A percentile compares a stretch with the other conserved stretches of the same genome.
phyloP scores from a whole-genome alignment of 768 basidiomycete species.

The Calocybe gangraenosa region DNA sequence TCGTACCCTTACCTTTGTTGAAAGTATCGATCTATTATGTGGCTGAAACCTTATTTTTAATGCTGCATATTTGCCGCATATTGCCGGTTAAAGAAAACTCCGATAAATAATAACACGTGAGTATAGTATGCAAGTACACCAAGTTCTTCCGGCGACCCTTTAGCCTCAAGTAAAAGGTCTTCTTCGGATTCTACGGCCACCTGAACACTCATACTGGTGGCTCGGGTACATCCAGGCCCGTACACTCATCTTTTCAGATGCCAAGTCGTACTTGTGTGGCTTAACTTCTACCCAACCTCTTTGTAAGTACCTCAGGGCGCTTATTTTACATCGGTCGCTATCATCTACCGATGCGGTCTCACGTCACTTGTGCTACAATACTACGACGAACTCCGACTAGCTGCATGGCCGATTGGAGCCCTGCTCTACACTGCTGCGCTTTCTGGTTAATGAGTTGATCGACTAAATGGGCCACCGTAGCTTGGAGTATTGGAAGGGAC shows the following conservation, averaged over 20 bases:
- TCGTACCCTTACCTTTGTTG: conserved; percentile 32
- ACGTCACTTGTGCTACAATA: conserved; percentile 2
- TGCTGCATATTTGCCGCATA: conserved; percentile 29
- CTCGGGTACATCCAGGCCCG: no score
- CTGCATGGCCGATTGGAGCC: neutral
- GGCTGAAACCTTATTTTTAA: conserved; percentile 39
- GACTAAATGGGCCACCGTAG: no score
- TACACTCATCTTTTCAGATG: no score
- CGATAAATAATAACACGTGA: conserved; percentile 8
- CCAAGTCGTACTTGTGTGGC: no score
- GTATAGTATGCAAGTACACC: no score
- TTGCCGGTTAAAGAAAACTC: conserved; percentile 17
- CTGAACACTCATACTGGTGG: no score
- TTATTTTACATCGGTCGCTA: conserved; percentile 10
- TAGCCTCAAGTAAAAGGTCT: no score
- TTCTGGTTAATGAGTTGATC: no score
- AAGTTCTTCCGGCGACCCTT: no score
- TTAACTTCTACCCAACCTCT: neutral
- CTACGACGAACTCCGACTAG: neutral
- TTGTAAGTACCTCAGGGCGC: conserved; percentile 1
- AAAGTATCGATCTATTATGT: conserved; percentile 25
- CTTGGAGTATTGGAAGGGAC: neutral
- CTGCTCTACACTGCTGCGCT: no score
- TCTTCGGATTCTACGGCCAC: no score
- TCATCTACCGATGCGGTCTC: conserved; percentile 10